These are phyloP conservation scores for Euphorbia celastroides DNA, from an alignment of 441 rosid genomes.

Conservation along the genomic window DNA sequence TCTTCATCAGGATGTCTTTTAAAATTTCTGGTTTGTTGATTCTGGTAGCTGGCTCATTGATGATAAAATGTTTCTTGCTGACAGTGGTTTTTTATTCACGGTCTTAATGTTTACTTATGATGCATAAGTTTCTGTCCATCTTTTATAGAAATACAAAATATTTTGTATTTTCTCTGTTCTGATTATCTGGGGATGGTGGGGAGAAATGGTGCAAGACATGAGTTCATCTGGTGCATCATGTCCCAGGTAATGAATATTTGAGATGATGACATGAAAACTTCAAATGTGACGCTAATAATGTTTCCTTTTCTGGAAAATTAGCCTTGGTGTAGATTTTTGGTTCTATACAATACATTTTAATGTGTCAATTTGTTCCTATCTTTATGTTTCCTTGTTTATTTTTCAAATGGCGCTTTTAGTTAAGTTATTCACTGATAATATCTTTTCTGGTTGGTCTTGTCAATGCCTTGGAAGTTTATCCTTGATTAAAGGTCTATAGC, in stretches of 20 bases:
- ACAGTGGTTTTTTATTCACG: background rate
- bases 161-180: background rate
- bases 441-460: constrained; percentile 9
- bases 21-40: too few relatives aligned
- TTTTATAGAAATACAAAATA: too few relatives aligned
- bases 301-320: background rate
- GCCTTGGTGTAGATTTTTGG: background rate
- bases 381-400: background rate
- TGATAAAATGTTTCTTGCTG: background rate
- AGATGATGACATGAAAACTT: constrained; percentile 4
- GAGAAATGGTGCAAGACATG: background rate
- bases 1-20: constrained; percentile 12
- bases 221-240: background rate
- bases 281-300: background rate
- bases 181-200: background rate
- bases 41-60: background rate
- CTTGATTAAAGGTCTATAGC: constrained; percentile 59
- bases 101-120: background rate
- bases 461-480: constrained; percentile 21
- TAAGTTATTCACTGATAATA: constrained; percentile 1
- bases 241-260: background rate
- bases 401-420: constrained; percentile 3
- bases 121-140: background rate
- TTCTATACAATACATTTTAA: background rate
- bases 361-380: background rate